These are phyloP conservation scores for Penicillium arizonense DNA, from an alignment of 495 filamentous ascomycete genomes.

Conservation along the genomic window DNA sequence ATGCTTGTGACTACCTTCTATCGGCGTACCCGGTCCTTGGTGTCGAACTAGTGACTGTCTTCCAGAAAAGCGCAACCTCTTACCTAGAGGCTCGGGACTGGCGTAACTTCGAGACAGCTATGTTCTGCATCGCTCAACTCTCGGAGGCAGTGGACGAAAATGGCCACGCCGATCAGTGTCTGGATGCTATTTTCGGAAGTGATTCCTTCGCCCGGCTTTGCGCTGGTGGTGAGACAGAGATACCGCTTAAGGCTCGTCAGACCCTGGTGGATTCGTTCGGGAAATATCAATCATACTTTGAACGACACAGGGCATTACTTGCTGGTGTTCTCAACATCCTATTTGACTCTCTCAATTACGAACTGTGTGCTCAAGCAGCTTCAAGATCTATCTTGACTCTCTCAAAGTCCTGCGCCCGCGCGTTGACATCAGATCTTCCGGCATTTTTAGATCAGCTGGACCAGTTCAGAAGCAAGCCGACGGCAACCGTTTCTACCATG, in stretches of 20 bases:
- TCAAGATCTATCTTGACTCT: constrained; percentile 77
- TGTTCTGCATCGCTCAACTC: constrained; percentile 75
- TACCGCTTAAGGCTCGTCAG: constrained; percentile 71
- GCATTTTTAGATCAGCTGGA: constrained; percentile 78
- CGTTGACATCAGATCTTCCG: constrained; percentile 67
- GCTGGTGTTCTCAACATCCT: constrained; percentile 77
- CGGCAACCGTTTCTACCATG: constrained; percentile 68
- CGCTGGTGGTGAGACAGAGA: constrained; percentile 39
- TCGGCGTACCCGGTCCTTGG: constrained; percentile 72
- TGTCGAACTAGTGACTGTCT: constrained; percentile 62
- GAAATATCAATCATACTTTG: constrained; percentile 79
- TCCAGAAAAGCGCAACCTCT: constrained; percentile 61
- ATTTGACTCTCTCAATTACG: constrained; percentile 69
- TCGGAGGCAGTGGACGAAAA: constrained; percentile 74
- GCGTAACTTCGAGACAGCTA: constrained; percentile 74
- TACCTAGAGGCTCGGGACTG: constrained; percentile 62
- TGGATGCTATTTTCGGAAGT: constrained; percentile 73
- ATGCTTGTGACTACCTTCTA: constrained; percentile 78
- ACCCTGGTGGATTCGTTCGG: constrained; percentile 76
- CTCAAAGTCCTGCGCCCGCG: constrained; percentile 74
- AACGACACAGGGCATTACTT: constrained; percentile 66
- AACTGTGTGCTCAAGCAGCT: constrained; percentile 64
- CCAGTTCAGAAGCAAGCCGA: constrained; percentile 56
- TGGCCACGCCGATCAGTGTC: constrained; percentile 58
- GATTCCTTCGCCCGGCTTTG: constrained; percentile 51